Conservation (phyloP, 2,329 filamentous ascomycete genomes). For the Paecilomyces formosus region DNA sequence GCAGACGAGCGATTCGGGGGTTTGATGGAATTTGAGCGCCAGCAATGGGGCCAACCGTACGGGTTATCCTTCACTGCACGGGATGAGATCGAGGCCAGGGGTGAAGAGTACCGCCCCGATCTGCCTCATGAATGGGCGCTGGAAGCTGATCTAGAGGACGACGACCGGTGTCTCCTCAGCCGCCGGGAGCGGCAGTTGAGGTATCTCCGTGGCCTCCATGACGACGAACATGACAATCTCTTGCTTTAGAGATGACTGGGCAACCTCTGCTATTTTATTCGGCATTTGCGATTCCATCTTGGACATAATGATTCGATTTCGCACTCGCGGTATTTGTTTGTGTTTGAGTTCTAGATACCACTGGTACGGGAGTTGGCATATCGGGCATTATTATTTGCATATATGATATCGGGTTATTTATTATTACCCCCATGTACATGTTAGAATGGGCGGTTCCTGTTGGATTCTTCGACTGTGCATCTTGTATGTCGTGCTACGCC, state of each 20-base stretch:
- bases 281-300: not conserved
- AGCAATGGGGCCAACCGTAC: slow-evolving; percentile 29
- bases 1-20: slow-evolving; percentile 37
- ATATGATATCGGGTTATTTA: not conserved
- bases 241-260: slow-evolving; percentile 14
- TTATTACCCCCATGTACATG: not conserved
- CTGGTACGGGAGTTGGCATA: not conserved
- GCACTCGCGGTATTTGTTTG: not conserved
- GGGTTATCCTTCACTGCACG: slow-evolving; percentile 14
- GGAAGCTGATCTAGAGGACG: slow-evolving; percentile 25
- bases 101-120: slow-evolving; percentile 16
- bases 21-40: slow-evolving; percentile 37
- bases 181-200: slow-evolving; percentile 25
- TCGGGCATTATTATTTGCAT: not conserved
- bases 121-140: slow-evolving; percentile 31
- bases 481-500: not conserved
- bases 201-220: slow-evolving; percentile 23
- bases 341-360: not conserved
- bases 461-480: not conserved
- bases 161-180: slow-evolving; percentile 28
- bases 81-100: slow-evolving; percentile 7
- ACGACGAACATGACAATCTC: slow-evolving; percentile 27
- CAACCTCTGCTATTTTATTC: not conserved
- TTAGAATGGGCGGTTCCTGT: not conserved
- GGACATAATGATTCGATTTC: not conserved